phyloP scores from a whole-genome alignment of 768 basidiomycete species.

The Naganishia antarctica region DNA sequence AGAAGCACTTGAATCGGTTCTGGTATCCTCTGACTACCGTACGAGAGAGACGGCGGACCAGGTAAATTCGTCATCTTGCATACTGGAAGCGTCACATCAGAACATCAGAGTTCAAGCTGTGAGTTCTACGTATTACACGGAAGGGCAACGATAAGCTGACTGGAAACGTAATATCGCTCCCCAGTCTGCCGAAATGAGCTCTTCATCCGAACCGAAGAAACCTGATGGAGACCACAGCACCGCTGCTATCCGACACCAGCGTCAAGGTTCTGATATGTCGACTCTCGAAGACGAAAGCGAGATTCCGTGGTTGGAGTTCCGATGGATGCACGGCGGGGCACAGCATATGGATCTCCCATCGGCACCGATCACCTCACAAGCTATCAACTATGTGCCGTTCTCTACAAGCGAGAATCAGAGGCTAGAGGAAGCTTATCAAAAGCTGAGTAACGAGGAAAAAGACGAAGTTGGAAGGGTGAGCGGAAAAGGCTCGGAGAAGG shows the following conservation, averaged over 20 bases:
- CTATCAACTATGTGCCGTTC: slow-evolving; percentile 43
- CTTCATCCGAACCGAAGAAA: not conserved
- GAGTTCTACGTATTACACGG: too few relatives aligned
- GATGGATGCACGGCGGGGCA: slow-evolving; percentile 47
- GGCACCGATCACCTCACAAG: slow-evolving; percentile 43
- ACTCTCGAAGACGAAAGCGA: slow-evolving; percentile 16
- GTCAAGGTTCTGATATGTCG: slow-evolving; percentile 37
- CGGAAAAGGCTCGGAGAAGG: slow-evolving; percentile 25
- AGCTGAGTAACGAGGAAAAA: slow-evolving; percentile 32
- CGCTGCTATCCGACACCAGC: slow-evolving; percentile 36
- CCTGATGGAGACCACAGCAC: not conserved
- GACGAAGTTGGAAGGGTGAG: slow-evolving; percentile 6
- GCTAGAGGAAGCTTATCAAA: slow-evolving; percentile 40
- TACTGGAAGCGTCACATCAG: too few relatives aligned
- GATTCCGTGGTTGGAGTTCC: slow-evolving; percentile 14
- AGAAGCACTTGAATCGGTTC: too few relatives aligned
- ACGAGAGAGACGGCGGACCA: too few relatives aligned
- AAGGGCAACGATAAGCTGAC: too few relatives aligned
- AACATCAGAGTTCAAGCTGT: too few relatives aligned
- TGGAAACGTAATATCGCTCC: too few relatives aligned
- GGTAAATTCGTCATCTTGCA: too few relatives aligned
- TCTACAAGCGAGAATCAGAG: slow-evolving; percentile 35
- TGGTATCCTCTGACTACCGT: too few relatives aligned
- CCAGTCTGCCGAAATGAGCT: not conserved
- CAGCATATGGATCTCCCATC: slow-evolving; percentile 44